Base-by-base conservation (phyloP, 805 yeast species). In the Sungouiella blattae region DNA sequence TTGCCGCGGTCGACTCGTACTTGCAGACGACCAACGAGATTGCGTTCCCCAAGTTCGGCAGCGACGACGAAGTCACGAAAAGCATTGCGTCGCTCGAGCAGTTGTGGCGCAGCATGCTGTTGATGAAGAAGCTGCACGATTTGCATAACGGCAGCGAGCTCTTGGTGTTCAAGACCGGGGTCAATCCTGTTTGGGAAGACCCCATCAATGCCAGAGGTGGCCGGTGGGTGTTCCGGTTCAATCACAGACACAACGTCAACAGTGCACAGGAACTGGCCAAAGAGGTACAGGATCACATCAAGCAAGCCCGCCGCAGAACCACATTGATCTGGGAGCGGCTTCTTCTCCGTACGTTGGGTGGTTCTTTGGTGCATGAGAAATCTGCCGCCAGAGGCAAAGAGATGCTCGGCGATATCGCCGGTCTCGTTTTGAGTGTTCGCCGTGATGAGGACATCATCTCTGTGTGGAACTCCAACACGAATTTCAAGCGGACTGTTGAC, bases 141-240 rank as follows among this genome's bases (percentile, higher is more conserved):
- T 55, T 73, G 38, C 57, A 62, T 13, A 53, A 57, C 30, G 78
- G 77, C 14, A 64, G 77, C 17, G 83, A 78, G 50, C 63, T 73
- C 36, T 73, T 77, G 40, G 55, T 80, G 7, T 80, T 80, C 59
- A 77, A 77, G 44, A 60, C 69, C 21, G 82, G 81, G 2, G 67
- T 78, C 24, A 72, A 73, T 44, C 86, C 86, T 8, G 73, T 77
- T 32, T 79, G 86, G 84, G 84, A 79, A 50, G 84, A 80, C 50
- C 79, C 80, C 6, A 61, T 68, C 32, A 79, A 79, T 50, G 57
- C 70, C 40, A 61, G 65, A 33, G 85, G 85, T 24, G 85, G 86
- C 2, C 61, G 83, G 46, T 78, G 83, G 83, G 68, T 74, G 13
- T 71, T 77, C 45, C 62, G 78, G 43, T 69, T 77, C 46, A 55